Base-by-base conservation (phyloP, 495 filamentous ascomycete species). In the Aspergillus coremiiformis region DNA sequence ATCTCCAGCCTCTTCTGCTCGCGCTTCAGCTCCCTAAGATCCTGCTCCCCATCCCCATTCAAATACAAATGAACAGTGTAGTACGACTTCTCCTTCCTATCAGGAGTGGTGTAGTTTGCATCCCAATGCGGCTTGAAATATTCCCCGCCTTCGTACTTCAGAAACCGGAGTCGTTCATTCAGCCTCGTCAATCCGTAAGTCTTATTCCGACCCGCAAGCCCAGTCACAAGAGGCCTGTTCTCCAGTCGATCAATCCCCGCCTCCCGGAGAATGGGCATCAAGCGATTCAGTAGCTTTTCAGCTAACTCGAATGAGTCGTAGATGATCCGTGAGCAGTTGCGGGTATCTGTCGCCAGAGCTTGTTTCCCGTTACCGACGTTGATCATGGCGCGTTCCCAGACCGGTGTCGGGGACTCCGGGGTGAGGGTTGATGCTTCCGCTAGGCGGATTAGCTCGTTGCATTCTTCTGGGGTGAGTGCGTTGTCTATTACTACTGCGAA, bases 61-160 rank as follows among this genome's bases (percentile, higher is more conserved):
- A 96, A 75, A 65, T 95, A 96, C 14, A 95, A 66, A 52, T 96
- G 91, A 22, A 95, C 66, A 0, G 91, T 95, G 58, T 83, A 85
- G 47, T 82, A 77, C 3, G 88, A 87, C 19, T 53, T 64, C 62
- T 89, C 78, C 39, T 62, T 64, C 17, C 71, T 61, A 55, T 84
- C 78, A 1, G 78, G 75, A 9, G 84, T 84, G 8, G 69, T 64
- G 61, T 86, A 95, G 12, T 64, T 56, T 15, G 78, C 85, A 67
- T 96, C 90, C 59, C 80, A 83, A 63, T 96, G 90, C 3, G 84
- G 84, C 44, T 73, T 78, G 57, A 96, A 96, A 63, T 85, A 92
- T 57, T 89, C 80, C 0, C 87, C 88, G 5, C 75, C 70, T 1
- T 75, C 79, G 63, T 95, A 96, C 58, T 79, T 86, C 39, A 96